Conservation (phyloP, 305 asterid species). For the Petunia hybrid region DNA sequence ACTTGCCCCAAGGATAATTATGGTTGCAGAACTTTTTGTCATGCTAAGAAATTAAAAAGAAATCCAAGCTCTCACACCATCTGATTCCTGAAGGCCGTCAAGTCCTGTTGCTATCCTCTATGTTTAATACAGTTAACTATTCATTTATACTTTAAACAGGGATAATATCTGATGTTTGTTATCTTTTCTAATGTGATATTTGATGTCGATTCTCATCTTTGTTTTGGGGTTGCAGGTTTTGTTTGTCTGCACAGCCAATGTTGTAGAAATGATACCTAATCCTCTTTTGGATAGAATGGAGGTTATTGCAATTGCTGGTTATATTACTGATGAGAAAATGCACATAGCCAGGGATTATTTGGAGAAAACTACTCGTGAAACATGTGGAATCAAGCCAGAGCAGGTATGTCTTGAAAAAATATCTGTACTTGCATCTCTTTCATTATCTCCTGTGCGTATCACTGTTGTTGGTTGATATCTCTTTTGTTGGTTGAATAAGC, state of each 20-base stretch:
- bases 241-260: constrained; percentile 97
- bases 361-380: constrained; percentile 89
- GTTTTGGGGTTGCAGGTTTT: constrained; percentile 69
- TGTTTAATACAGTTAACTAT: constrained; percentile 4
- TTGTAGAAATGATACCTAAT: constrained; percentile 84
- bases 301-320: constrained; percentile 94
- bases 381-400: constrained; percentile 95
- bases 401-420: constrained; percentile 54
- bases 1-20: constrained; percentile 18
- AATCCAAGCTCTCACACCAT: not conserved
- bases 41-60: not conserved
- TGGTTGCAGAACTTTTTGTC: not conserved
- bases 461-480: too few relatives aligned
- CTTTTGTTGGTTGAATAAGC: not conserved
- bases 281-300: constrained; percentile 99
- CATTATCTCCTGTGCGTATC: constrained; percentile 1
- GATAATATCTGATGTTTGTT: not conserved
- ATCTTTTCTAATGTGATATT: constrained; percentile 26
- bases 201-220: constrained; percentile 30
- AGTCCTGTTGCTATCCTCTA: constrained; percentile 19
- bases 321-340: constrained; percentile 95
- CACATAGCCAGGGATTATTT: constrained; percentile 97
- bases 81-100: not conserved
- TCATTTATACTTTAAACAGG: not conserved
- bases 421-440: constrained; percentile 6